phyloP scores from a whole-genome alignment of 192 early-diverging fungal species.

The Gorgonomyces haynaldii region DNA sequence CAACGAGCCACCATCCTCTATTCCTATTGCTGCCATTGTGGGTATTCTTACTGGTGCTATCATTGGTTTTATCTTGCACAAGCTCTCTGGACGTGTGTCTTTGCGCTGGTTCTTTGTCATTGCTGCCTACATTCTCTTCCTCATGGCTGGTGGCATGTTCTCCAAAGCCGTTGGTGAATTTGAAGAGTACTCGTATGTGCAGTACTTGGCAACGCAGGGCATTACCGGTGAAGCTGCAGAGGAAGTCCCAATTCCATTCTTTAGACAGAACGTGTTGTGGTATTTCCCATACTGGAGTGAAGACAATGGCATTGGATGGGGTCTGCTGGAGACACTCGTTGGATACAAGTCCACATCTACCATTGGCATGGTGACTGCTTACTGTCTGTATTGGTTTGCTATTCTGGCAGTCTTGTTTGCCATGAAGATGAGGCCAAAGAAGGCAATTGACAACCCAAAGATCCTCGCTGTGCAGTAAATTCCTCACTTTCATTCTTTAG shows the following conservation, averaged over 20 bases:
- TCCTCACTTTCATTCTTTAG: no score
- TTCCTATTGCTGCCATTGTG: slow-evolving; percentile 68
- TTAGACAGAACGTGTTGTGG: slow-evolving; percentile 46
- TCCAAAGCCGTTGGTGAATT: slow-evolving; percentile 53
- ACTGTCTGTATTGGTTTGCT: slow-evolving; percentile 70
- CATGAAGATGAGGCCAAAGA: no score
- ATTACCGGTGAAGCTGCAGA: slow-evolving; percentile 50
- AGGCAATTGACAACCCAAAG: no score
- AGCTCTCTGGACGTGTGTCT: slow-evolving; percentile 51
- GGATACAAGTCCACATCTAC: slow-evolving; percentile 72
- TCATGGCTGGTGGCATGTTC: slow-evolving; percentile 74
- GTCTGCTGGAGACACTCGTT: slow-evolving; percentile 60
- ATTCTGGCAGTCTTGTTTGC: no score
- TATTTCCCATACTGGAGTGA: slow-evolving; percentile 42
- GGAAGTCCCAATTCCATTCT: slow-evolving; percentile 42
- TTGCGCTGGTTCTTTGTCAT: slow-evolving; percentile 70
- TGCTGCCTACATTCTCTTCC: slow-evolving; percentile 60
- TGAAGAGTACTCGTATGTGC: no score
- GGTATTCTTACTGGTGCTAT: slow-evolving; percentile 57
- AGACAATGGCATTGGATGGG: slow-evolving; percentile 39
- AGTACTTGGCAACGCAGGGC: slow-evolving; percentile 44
- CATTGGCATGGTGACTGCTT: slow-evolving; percentile 56
- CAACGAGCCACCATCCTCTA: slow-evolving; percentile 45
- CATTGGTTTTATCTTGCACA: slow-evolving; percentile 66
- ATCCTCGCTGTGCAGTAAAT: no score